Evolutionary conservation across 139 green algal species (phyloP).

Genomic region (Chlorella sp.): DNA sequence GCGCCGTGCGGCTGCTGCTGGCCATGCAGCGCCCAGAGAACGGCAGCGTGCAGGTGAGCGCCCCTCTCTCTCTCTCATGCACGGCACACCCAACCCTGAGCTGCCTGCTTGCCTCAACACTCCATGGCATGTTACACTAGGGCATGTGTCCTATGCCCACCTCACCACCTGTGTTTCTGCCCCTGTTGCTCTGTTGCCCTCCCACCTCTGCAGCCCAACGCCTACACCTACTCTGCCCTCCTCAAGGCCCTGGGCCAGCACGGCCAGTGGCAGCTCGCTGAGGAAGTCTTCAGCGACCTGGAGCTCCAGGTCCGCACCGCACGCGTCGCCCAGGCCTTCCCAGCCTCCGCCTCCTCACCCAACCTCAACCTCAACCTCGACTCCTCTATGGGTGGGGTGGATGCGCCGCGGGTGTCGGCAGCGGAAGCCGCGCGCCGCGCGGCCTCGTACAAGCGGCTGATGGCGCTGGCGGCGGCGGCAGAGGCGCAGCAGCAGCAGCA

Average conservation of each 20-base stretch:
- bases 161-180: too few relatives aligned
- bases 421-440: not conserved
- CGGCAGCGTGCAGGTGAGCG: slow-evolving; percentile 40
- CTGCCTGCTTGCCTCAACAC: too few relatives aligned
- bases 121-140: too few relatives aligned
- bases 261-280: slow-evolving; percentile 72
- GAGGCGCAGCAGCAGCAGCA: too few relatives aligned
- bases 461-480: slow-evolving; percentile 9
- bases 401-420: not conserved
- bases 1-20: slow-evolving; percentile 53
- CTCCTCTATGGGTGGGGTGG: too few relatives aligned
- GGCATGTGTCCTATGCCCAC: too few relatives aligned
- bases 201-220: slow-evolving; percentile 68
- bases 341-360: too few relatives aligned
- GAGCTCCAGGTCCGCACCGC: slow-evolving; percentile 53
- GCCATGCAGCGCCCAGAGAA: slow-evolving; percentile 54
- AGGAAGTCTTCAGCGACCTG: slow-evolving; percentile 67
- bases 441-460: not conserved
- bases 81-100: too few relatives aligned
- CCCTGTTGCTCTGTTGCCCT: too few relatives aligned
- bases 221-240: slow-evolving; percentile 77
- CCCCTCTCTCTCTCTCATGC: too few relatives aligned
- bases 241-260: slow-evolving; percentile 73
- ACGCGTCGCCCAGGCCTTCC: not conserved
- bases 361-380: too few relatives aligned